phyloP scores from a whole-genome alignment of 805 yeast genomes.

The Blastobotrys terrestris region DNA sequence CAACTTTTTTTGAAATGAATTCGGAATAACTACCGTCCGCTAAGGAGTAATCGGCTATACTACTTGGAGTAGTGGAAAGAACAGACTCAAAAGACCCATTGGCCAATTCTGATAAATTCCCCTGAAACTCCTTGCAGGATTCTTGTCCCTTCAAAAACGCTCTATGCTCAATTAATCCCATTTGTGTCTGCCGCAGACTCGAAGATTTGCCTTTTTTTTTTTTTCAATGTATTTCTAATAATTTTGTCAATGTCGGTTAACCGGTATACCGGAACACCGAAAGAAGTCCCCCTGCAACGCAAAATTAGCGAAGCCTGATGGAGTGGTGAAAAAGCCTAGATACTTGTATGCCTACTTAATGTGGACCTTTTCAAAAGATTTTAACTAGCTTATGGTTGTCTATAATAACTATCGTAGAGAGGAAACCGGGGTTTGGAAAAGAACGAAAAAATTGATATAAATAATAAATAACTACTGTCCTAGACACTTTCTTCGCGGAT shows the following conservation, averaged over 20 bases:
- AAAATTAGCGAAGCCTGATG: too few relatives aligned
- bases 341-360: too few relatives aligned
- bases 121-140: background rate
- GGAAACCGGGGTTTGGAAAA: too few relatives aligned
- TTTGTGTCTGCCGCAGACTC: background rate
- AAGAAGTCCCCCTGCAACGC: too few relatives aligned
- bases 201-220: background rate
- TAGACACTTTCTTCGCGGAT: background rate
- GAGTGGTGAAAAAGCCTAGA: too few relatives aligned
- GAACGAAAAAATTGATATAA: too few relatives aligned
- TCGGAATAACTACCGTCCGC: background rate
- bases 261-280: background rate
- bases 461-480: too few relatives aligned
- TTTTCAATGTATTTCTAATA: background rate
- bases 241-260: background rate
- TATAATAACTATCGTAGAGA: too few relatives aligned
- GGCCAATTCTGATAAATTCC: background rate
- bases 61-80: background rate
- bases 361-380: too few relatives aligned
- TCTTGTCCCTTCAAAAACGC: background rate
- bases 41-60: background rate
- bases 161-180: background rate
- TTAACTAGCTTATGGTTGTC: too few relatives aligned
- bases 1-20: background rate
- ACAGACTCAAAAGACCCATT: background rate